A percentile compares a stretch with the other conserved stretches of the same genome.
Evolutionary conservation across 257 asterid species (phyloP).

Genomic region (Lantana camara): DNA sequence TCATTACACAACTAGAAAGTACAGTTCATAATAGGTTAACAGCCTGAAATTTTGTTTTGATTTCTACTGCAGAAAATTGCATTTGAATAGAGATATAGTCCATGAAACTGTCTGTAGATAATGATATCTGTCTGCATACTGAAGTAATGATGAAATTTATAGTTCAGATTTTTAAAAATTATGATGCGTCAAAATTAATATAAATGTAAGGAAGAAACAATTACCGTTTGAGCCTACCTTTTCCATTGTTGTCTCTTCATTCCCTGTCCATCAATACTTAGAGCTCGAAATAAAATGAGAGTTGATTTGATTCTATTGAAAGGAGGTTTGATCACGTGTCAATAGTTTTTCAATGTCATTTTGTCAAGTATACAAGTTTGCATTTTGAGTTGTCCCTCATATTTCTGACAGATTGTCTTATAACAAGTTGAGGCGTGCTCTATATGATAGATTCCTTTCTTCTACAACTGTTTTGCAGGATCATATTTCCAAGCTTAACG

Average conservation of each 20-base stretch:
- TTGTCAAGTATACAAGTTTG: conserved; percentile 4
- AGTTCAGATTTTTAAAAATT: background rate
- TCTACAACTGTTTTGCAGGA: conserved; percentile 44
- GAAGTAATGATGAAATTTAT: conserved; percentile 1
- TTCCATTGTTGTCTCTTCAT: too few relatives aligned
- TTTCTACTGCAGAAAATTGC: background rate
- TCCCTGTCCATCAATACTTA: too few relatives aligned
- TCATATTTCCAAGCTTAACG: conserved; percentile 57
- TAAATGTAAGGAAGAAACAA: too few relatives aligned
- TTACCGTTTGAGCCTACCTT: too few relatives aligned
- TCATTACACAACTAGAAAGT: background rate
- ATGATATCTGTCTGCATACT: conserved; percentile 5
- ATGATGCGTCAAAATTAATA: too few relatives aligned
- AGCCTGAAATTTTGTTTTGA: background rate
- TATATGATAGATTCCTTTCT: conserved; percentile 16
- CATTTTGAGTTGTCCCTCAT: background rate
- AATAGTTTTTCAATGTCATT: conserved; percentile 4
- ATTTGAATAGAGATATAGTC: conserved; percentile 1
- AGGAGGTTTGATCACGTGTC: background rate
- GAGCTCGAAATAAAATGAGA: too few relatives aligned
- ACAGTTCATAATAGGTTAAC: too few relatives aligned
- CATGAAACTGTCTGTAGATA: conserved; percentile 3
- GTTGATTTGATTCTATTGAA: too few relatives aligned
- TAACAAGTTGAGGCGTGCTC: conserved; percentile 5
- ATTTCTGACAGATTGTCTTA: too few relatives aligned